Base-by-base conservation (phyloP, 495 filamentous ascomycete genomes). In the Coniosporium apollinis region DNA sequence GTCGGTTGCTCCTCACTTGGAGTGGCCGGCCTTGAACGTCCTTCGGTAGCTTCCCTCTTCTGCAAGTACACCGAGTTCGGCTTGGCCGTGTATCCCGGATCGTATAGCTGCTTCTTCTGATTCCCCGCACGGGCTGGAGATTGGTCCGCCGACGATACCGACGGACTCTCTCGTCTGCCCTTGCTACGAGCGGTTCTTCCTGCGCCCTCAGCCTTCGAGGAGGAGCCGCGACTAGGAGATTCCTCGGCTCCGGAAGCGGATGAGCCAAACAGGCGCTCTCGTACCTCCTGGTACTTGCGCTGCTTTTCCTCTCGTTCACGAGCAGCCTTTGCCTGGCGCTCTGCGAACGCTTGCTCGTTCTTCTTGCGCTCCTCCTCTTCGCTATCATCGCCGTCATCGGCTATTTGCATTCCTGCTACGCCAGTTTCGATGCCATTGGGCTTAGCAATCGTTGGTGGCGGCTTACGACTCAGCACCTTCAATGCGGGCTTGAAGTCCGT, bases 221-320 rank as follows among this genome's bases (percentile, higher is more conserved):
- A 76, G 7, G 77, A 82, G 1, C 66, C 62, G 41, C 57, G 70
- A 10, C 76, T 71, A 0, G 74, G 69, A 28, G 66, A 66, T 5
- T 74, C 62, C 8, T 61, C 66, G 4, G 60, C 61, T 6, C 55
- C 57, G 11, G 63, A 65, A 4, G 51, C 57, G 10, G 65, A 50
- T 5, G 61, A 67, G 16, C 82, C 83, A 53, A 93, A 85, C n/a
- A 92, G 67, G 50, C 76, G 72, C 46, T 84, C 79, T 9, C 85
- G 66, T 2, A 68, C 79, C 57, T 92, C 84, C 35, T 86, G 76
- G 51, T 94, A 94, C 32, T 76, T 79, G 32, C 74, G 74, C 58
- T 87, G 76, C 61, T 85, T 92, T 56, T 92, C 84, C 47, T 91
- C 84, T 3, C 69, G 65, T 44, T 91, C 82, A 34, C 67, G 65